phyloP scores from a whole-genome alignment of 2,329 filamentous ascomycete species.

The Botrytis fabae region DNA sequence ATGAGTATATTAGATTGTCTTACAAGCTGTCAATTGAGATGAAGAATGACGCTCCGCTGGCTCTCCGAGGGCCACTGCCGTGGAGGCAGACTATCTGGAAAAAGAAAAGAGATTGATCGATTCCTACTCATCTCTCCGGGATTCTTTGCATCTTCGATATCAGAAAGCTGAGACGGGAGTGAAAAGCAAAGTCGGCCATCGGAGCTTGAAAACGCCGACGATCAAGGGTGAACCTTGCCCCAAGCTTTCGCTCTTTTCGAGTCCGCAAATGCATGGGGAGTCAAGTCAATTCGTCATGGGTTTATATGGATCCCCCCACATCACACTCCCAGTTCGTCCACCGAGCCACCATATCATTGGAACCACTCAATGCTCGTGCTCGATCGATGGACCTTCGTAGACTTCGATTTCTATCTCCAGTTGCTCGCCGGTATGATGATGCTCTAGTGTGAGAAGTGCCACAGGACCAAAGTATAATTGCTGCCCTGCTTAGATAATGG shows the following conservation, averaged over 20 bases:
- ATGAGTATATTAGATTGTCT: background rate
- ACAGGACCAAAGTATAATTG: background rate
- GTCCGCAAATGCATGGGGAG: background rate
- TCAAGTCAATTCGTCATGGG: slow-evolving; percentile 3
- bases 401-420: background rate
- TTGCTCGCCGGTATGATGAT: background rate
- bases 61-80: background rate
- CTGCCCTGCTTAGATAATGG: background rate
- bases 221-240: background rate
- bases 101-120: background rate
- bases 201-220: background rate
- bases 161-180: background rate
- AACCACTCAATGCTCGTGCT: background rate
- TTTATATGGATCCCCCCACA: background rate
- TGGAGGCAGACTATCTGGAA: background rate
- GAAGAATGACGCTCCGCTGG: background rate
- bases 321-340: background rate
- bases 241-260: background rate
- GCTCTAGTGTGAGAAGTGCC: background rate
- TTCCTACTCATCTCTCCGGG: background rate
- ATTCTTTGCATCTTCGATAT: background rate
- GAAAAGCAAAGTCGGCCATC: background rate
- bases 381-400: background rate
- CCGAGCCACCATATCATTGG: background rate
- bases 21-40: background rate